Evolutionary conservation across 768 basidiomycete species (phyloP).

Genomic region (Glaciozyma martinii): DNA sequence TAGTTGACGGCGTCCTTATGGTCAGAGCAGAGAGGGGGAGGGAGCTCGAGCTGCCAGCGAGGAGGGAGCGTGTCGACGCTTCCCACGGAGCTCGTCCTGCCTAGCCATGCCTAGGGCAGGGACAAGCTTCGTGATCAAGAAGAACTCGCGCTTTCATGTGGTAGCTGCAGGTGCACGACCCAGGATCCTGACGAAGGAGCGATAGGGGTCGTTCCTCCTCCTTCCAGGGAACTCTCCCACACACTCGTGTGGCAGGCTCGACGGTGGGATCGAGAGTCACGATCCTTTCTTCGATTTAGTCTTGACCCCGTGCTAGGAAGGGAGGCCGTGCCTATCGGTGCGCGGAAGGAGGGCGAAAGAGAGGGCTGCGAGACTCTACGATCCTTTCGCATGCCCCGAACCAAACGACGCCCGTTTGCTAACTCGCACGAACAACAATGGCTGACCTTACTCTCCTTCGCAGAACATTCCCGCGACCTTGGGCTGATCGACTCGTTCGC

Average conservation of each 20-base stretch:
- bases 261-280: neutral
- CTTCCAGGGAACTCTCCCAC: neutral
- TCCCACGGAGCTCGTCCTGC: neutral
- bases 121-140: no score
- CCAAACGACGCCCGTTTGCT: no score
- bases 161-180: no score
- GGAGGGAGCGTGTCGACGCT: neutral
- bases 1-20: neutral
- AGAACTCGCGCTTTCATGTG: no score
- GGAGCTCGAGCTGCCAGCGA: neutral
- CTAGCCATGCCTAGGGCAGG: neutral
- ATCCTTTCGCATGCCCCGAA: no score
- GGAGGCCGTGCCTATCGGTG: no score
- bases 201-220: neutral
- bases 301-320: no score
- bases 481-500: slow-evolving; percentile 30
- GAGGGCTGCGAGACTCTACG: no score
- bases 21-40: neutral
- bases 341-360: no score
- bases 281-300: no score
- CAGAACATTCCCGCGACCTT: slow-evolving; percentile 30
- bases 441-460: neutral
- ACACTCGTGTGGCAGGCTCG: neutral
- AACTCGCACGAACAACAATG: no score
- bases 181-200: no score